Evolutionary conservation across 2,329 filamentous ascomycete species (phyloP).

Genomic region (Metarhizium brunneum): DNA sequence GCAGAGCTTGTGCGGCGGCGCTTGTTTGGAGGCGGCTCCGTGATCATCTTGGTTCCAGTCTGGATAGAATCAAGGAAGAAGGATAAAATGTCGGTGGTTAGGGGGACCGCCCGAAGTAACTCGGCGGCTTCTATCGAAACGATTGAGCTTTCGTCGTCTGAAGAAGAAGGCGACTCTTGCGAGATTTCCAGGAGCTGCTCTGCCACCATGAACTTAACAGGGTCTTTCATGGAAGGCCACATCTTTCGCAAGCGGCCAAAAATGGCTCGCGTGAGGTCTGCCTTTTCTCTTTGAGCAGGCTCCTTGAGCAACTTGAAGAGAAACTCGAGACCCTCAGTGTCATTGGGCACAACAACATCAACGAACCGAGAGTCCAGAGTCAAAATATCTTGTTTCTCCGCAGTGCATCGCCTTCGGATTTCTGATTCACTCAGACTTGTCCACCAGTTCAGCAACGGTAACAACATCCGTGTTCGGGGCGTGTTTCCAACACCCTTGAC

Average conservation of each 20-base stretch:
- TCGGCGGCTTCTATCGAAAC: slow-evolving; percentile 57
- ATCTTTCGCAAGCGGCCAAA: slow-evolving; percentile 62
- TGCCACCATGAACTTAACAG: slow-evolving; percentile 49
- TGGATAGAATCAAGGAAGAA: slow-evolving; percentile 68
- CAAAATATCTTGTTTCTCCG: slow-evolving; percentile 32
- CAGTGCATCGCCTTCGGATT: slow-evolving; percentile 31
- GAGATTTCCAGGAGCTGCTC: slow-evolving; percentile 54
- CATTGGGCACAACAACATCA: slow-evolving; percentile 44
- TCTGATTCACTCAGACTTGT: slow-evolving; percentile 42
- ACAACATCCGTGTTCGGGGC: slow-evolving; percentile 63
- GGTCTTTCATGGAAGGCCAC: slow-evolving; percentile 63
- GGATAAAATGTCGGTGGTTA: slow-evolving; percentile 63
- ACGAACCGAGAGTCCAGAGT: slow-evolving; percentile 35
- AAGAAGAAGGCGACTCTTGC: slow-evolving; percentile 29
- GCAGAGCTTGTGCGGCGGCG: slow-evolving; percentile 69
- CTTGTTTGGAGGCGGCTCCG: slow-evolving; percentile 66
- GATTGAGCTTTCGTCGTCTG: slow-evolving; percentile 22
- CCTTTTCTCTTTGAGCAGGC: slow-evolving; percentile 26
- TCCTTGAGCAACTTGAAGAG: slow-evolving; percentile 39
- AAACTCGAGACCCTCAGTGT: slow-evolving; percentile 40
- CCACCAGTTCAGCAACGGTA: slow-evolving; percentile 69
- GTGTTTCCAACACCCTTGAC: slow-evolving; percentile 62
- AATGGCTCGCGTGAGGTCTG: slow-evolving; percentile 50
- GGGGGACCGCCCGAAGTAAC: slow-evolving; percentile 61
- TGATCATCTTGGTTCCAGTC: slow-evolving; percentile 61